Conservation (phyloP, 345 rosid genomes). For the Lepidium didymum region DNA sequence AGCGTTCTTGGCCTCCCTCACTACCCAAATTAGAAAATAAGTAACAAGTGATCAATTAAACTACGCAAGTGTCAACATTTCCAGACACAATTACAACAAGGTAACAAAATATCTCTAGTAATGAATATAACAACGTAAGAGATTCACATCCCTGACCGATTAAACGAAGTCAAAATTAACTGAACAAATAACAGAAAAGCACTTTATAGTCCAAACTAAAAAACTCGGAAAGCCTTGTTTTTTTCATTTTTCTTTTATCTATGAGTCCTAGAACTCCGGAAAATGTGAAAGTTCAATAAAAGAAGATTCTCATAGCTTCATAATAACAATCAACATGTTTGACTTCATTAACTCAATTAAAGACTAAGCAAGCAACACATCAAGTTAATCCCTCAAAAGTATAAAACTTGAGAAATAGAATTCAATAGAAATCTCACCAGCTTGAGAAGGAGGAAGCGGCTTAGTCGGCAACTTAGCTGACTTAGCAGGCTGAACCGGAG, state of each 20-base stretch:
- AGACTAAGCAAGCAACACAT: conserved; percentile 1
- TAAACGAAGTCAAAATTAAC: not conserved
- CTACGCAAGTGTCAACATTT: not conserved
- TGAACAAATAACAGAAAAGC: not conserved
- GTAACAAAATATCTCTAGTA: not conserved
- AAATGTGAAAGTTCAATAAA: not conserved
- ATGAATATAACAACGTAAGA: not conserved
- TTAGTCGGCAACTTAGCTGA: conserved; percentile 64
- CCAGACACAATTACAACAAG: not conserved
- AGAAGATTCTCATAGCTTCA: not conserved
- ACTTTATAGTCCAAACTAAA: not conserved
- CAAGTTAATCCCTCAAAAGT: not conserved
- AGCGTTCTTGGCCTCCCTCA: conserved; percentile 59
- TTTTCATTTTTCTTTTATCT: no score
- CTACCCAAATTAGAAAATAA: conserved; percentile 21
- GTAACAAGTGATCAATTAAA: not conserved
- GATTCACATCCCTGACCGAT: not conserved
- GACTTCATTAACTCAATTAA: not conserved
- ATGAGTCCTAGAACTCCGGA: not conserved
- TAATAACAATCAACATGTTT: not conserved
- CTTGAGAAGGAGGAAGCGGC: conserved; percentile 73
- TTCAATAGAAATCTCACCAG: conserved; percentile 42
- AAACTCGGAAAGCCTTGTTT: no score
- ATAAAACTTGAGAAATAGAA: not conserved
- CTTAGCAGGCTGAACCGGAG: conserved; percentile 38